Base-by-base conservation (phyloP, 2,329 filamentous ascomycete genomes). In the Immersiporthe knoxdaviesiana region DNA sequence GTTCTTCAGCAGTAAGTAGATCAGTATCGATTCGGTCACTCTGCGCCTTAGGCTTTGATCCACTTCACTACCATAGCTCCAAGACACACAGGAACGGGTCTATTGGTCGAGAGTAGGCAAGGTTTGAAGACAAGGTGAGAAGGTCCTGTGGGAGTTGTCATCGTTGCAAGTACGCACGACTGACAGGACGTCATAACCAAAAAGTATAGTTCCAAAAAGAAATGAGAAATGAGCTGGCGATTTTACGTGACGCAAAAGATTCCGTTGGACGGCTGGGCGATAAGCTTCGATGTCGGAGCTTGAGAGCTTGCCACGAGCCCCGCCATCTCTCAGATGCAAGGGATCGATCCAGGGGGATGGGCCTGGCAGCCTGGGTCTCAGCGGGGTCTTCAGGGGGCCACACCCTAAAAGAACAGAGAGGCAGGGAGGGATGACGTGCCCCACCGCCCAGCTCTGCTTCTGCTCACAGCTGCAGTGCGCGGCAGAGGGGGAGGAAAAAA, bases 211-310 rank as follows among this genome's bases (percentile, higher is more conserved):
- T n/a, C n/a, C n/a, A n/a, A n/a, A n/a, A n/a, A n/a, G n/a, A n/a
- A n/a, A n/a, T n/a, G n/a, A n/a, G 24, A 30, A 30, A 11, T 61
- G 37, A 61, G 59, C 60, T 30, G n/a, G 60, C n/a, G 39, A 12
- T 47, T 32, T 47, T 63, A 27, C 24, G n/a, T 63, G 39, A 63
- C 37, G 16, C 39, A 10, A 21, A 30, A 24, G 37, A 47, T 24
- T 41, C 39, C 60, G 7, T 35, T 59, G 56, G 24, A 63, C 24
- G 27, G 61, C 30, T 63, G 61, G 47, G 35, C 59, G 41, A 63
- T 63, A 63, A 63, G 61, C 61, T 61, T 67, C 68, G 60, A 70
- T 64, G 66, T 67, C 60, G 68, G 68, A 70, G 65, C 27, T 62
- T 32, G 41, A n/a, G 32, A 50, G 30, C 16, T 18, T n/a, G 67